These are phyloP conservation scores for Paracorniculantispora psalliotae DNA, from an alignment of 2,329 filamentous ascomycete species.

Conservation along the genomic window DNA sequence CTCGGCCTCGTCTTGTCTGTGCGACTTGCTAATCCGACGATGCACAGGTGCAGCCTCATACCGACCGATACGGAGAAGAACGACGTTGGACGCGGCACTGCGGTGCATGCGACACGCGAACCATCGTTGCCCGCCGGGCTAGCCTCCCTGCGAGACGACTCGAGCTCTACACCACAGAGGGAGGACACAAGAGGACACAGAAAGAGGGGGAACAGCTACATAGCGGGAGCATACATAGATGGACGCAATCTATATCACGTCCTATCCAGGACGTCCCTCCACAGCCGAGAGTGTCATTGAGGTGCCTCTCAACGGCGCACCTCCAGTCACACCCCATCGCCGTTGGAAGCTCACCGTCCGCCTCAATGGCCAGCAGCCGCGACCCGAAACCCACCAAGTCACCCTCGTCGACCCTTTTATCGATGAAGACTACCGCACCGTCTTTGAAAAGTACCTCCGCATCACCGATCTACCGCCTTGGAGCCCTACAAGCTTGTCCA, in stretches of 20 bases:
- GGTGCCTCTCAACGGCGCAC: neutral
- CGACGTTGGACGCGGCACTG: neutral
- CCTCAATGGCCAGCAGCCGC: slow-evolving; percentile 16
- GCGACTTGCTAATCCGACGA: neutral
- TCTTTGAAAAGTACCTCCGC: slow-evolving; percentile 24
- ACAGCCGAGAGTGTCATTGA: neutral
- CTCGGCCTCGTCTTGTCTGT: neutral
- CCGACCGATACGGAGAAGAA: neutral
- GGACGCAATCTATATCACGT: slow-evolving; percentile 15
- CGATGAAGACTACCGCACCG: slow-evolving; percentile 20
- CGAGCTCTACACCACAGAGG: neutral
- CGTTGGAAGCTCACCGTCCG: slow-evolving; percentile 22
- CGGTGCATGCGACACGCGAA: slow-evolving; percentile 1
- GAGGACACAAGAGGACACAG: neutral
- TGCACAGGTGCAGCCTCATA: neutral
- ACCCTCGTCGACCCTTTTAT: slow-evolving; percentile 23
- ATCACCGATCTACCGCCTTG: slow-evolving; percentile 21
- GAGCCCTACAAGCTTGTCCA: slow-evolving; percentile 17
- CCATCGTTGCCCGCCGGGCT: neutral
- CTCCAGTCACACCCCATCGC: slow-evolving; percentile 12
- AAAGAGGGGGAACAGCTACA: neutral
- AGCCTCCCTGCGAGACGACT: neutral
- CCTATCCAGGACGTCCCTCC: slow-evolving; percentile 1
- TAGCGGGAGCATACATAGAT: slow-evolving; percentile 6
- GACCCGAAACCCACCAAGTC: neutral